Percentiles rank a stretch among this genome's conserved stretches.
These are phyloP conservation scores for Cruciata laevipes DNA, from an alignment of 257 asterid species.

Conservation along the genomic window DNA sequence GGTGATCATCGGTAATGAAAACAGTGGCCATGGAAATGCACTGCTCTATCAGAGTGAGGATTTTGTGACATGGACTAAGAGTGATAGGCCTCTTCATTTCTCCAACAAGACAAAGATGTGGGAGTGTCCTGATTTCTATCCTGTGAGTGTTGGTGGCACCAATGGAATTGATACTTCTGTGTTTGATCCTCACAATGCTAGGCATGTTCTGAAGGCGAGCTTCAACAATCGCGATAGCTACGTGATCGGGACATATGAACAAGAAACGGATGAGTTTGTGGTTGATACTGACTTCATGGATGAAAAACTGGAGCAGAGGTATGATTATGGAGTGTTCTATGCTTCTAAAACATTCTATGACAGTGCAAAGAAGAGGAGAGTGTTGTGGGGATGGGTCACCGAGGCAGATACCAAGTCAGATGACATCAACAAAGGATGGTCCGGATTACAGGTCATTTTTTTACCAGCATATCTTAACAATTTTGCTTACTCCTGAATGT, in stretches of 20 bases:
- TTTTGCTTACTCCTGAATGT: not conserved
- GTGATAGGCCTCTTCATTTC: constrained; percentile 41
- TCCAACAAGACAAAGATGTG: constrained; percentile 43
- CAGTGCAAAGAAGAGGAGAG: constrained; percentile 40
- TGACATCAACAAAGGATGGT: constrained; percentile 58
- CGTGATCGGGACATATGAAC: constrained; percentile 43
- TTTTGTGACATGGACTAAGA: constrained; percentile 47
- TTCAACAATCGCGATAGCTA: constrained; percentile 50
- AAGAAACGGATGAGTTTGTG: constrained; percentile 28
- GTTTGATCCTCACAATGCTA: constrained; percentile 20
- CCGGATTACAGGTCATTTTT: constrained; percentile 24
- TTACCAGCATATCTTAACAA: not conserved
- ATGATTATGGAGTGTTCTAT: constrained; percentile 65
- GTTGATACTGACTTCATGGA: constrained; percentile 47
- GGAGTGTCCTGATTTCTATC: constrained; percentile 79
- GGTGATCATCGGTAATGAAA: constrained; percentile 36
- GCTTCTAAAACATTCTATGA: constrained; percentile 78
- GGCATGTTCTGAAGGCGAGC: constrained; percentile 64
- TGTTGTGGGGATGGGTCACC: constrained; percentile 82
- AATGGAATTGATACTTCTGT: constrained; percentile 55
- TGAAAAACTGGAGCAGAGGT: constrained; percentile 44
- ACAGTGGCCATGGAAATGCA: constrained; percentile 36
- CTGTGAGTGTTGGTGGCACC: constrained; percentile 24
- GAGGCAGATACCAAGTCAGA: constrained; percentile 43
- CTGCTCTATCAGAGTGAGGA: constrained; percentile 45